These are phyloP conservation scores for Gilbertella persicaria DNA, from an alignment of 371 early-diverging fungal genomes.

Conservation along the genomic window DNA sequence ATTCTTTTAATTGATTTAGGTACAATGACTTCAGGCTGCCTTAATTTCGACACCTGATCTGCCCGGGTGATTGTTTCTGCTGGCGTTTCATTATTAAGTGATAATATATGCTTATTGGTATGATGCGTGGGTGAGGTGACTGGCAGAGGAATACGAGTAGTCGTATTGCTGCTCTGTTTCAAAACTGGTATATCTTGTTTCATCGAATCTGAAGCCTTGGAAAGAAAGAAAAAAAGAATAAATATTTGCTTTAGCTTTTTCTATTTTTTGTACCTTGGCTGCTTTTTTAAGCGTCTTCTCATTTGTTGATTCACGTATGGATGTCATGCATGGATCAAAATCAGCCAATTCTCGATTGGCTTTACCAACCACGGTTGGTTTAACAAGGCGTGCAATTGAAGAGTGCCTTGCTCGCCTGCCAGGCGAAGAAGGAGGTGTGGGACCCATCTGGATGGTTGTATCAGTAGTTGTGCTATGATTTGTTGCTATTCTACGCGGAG, in stretches of 20 bases:
- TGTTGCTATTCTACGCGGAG: not conserved
- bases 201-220: not conserved
- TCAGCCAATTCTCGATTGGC: constrained; percentile 26
- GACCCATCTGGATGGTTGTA: constrained; percentile 2
- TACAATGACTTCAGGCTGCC: constrained; percentile 21
- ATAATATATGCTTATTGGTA: not conserved
- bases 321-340: constrained; percentile 27
- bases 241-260: not conserved
- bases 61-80: constrained; percentile 3
- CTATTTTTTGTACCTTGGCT: constrained; percentile 12
- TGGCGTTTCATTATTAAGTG: constrained; percentile 18
- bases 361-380: constrained; percentile 11
- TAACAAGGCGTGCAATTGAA: constrained; percentile 17
- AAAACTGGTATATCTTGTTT: constrained; percentile 5
- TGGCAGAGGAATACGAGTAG: constrained; percentile 13
- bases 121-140: not conserved
- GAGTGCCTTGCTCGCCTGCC: constrained; percentile 18
- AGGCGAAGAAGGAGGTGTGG: constrained; percentile 27
- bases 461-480: not conserved
- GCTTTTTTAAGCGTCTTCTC: constrained; percentile 10
- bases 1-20: constrained; percentile 14
- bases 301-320: constrained; percentile 3
- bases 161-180: not conserved
- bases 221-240: constrained; percentile 1
- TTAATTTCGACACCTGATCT: constrained; percentile 19